phyloP scores from a whole-genome alignment of 495 filamentous ascomycete species.

The Jackrogersella multiformis region DNA sequence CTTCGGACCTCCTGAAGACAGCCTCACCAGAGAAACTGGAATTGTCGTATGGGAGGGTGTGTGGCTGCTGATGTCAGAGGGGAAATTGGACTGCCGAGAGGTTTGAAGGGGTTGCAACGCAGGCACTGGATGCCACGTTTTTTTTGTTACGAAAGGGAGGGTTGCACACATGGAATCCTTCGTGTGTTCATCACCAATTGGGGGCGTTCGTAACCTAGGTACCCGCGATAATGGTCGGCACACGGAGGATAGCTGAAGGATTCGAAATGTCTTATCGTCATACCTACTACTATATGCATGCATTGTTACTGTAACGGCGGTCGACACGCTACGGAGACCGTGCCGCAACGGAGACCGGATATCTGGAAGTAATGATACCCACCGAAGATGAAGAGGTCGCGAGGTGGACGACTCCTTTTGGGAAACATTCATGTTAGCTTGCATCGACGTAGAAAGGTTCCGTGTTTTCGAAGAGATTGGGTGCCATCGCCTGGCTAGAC shows the following conservation, averaged over 20 bases:
- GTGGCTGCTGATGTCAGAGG: constrained; percentile 39
- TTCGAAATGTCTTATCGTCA: constrained; percentile 19
- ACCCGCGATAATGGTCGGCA: constrained; percentile 15
- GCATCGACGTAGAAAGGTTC: constrained; percentile 17
- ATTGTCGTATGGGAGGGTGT: constrained; percentile 22
- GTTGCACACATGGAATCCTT: constrained; percentile 38
- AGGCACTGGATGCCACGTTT: constrained; percentile 44
- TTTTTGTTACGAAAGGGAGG: constrained; percentile 29
- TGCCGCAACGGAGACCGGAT: constrained; percentile 12
- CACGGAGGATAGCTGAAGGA: constrained; percentile 21
- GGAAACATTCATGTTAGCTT: constrained; percentile 19
- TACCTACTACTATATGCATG: background rate
- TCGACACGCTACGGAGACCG: background rate
- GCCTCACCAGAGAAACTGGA: background rate
- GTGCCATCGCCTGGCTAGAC: constrained; percentile 21
- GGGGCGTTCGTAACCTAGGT: constrained; percentile 7
- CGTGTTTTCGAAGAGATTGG: constrained; percentile 7
- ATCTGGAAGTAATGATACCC: constrained; percentile 9
- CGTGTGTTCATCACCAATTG: constrained; percentile 23
- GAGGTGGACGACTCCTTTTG: constrained; percentile 9
- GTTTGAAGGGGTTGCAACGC: constrained; percentile 38
- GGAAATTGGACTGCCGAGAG: constrained; percentile 36
- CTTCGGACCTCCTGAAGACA: constrained; percentile 4
- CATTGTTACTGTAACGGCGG: constrained; percentile 11
- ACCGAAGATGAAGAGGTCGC: constrained; percentile 3